Evolutionary conservation across 2,329 filamentous ascomycete species (phyloP).

Genomic region (Colletotrichum filicis): DNA sequence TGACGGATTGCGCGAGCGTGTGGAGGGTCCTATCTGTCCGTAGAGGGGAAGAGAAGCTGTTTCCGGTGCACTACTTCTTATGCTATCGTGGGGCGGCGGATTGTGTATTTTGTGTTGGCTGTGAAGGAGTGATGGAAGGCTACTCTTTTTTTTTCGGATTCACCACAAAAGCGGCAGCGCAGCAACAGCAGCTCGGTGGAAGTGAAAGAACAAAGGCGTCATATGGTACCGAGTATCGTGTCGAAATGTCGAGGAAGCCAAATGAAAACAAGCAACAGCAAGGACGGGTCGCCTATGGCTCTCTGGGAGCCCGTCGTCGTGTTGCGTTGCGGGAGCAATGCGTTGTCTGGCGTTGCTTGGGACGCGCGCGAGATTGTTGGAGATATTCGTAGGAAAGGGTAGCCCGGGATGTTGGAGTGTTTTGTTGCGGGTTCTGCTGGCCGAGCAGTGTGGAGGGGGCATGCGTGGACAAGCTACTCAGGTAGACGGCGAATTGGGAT

Average conservation of each 20-base stretch:
- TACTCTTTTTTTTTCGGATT: neutral
- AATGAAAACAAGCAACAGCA: neutral
- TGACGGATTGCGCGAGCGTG: conserved; percentile 12
- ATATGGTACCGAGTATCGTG: neutral
- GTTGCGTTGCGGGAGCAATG: conserved; percentile 17
- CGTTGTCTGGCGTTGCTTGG: conserved; percentile 29
- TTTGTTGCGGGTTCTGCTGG: conserved; percentile 27
- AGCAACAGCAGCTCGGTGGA: conserved; percentile 13
- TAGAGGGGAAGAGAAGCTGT: conserved; percentile 3
- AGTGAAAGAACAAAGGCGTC: conserved; percentile 15
- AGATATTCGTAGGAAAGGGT: conserved; percentile 23
- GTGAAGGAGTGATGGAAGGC: neutral
- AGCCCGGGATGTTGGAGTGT: conserved; percentile 28
- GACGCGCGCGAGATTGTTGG: conserved; percentile 23
- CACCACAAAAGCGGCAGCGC: conserved; percentile 8
- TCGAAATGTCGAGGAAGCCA: neutral
- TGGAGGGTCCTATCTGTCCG: conserved; percentile 11
- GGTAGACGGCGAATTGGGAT: neutral
- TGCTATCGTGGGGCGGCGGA: neutral
- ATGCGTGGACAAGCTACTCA: neutral
- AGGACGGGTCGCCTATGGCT: conserved; percentile 11
- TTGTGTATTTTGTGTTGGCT: conserved; percentile 3
- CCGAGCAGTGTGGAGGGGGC: conserved; percentile 9
- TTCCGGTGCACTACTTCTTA: conserved; percentile 30
- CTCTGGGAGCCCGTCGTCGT: conserved; percentile 10